These are phyloP conservation scores for Aureobasidium sp. DNA, from an alignment of 2,329 filamentous ascomycete species.

Conservation along the genomic window DNA sequence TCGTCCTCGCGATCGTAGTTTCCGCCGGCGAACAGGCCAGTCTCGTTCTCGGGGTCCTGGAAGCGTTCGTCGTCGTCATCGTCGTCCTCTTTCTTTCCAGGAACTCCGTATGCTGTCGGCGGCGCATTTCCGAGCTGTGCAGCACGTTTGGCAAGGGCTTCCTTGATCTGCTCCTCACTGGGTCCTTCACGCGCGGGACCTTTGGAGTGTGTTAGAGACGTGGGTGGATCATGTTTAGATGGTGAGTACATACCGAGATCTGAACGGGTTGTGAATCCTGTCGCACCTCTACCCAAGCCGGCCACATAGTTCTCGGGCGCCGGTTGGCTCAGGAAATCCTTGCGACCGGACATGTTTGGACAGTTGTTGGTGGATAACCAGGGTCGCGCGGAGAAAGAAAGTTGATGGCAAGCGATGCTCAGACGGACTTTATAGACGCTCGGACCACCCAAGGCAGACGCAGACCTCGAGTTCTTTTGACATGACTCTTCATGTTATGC, in stretches of 20 bases:
- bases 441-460: not conserved
- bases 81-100: conserved; percentile 61
- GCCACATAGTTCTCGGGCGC: conserved; percentile 63
- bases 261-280: conserved; percentile 93
- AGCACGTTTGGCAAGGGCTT: conserved; percentile 88
- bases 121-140: conserved; percentile 67
- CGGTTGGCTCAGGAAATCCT: conserved; percentile 83
- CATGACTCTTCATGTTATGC: not conserved
- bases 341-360: conserved; percentile 48
- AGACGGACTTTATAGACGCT: conserved; percentile 1
- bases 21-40: conserved; percentile 87
- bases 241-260: conserved; percentile 48
- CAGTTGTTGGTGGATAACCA: conserved; percentile 22
- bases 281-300: conserved; percentile 93
- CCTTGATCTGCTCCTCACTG: conserved; percentile 96
- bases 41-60: conserved; percentile 94
- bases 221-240: not conserved
- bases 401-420: not conserved
- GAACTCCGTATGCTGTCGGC: conserved; percentile 63
- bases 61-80: conserved; percentile 73
- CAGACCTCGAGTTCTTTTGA: not conserved
- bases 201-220: not conserved
- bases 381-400: not conserved
- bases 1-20: conserved; percentile 97
- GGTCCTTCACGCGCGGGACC: conserved; percentile 92